phyloP scores from a whole-genome alignment of 306 rosid genomes.

The Crataegus laevigata region DNA sequence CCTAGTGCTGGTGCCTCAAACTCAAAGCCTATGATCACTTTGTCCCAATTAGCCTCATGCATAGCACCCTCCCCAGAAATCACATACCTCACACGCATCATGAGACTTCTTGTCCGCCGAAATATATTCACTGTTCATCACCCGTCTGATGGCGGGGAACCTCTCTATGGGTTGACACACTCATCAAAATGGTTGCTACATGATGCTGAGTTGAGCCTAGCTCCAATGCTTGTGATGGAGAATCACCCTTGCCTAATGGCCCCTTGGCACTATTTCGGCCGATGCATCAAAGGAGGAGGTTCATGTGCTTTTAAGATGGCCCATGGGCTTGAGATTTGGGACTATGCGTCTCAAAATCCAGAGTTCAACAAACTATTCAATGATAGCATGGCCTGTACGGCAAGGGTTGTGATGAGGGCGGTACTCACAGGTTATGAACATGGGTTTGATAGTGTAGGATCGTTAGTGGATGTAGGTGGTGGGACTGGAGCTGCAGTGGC shows the following conservation, averaged over 20 bases:
- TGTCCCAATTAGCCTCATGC: constrained; percentile 22
- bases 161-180: constrained; percentile 15
- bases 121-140: constrained; percentile 22
- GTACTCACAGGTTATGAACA: constrained; percentile 7
- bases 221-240: constrained; percentile 14
- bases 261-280: constrained; percentile 28
- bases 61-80: constrained; percentile 17
- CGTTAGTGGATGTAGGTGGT: constrained; percentile 38
- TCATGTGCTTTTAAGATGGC: constrained; percentile 17
- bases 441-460: constrained; percentile 9
- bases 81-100: constrained; percentile 29
- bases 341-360: constrained; percentile 11
- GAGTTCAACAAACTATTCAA: constrained; percentile 26
- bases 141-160: constrained; percentile 4
- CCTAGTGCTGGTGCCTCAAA: background rate
- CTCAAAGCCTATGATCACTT: constrained; percentile 9
- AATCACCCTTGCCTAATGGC: constrained; percentile 8
- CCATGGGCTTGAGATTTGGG: constrained; percentile 27
- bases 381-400: constrained; percentile 28
- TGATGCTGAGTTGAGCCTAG: constrained; percentile 14
- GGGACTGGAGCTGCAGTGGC: constrained; percentile 20
- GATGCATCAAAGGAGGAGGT: constrained; percentile 17
- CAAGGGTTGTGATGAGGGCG: constrained; percentile 5
- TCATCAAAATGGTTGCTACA: constrained; percentile 25
- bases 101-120: constrained; percentile 24